Percentiles rank a stretch among this genome's conserved stretches.
Conservation (phyloP, 2,329 filamentous ascomycete species). For the Grosmannia huntii region DNA sequence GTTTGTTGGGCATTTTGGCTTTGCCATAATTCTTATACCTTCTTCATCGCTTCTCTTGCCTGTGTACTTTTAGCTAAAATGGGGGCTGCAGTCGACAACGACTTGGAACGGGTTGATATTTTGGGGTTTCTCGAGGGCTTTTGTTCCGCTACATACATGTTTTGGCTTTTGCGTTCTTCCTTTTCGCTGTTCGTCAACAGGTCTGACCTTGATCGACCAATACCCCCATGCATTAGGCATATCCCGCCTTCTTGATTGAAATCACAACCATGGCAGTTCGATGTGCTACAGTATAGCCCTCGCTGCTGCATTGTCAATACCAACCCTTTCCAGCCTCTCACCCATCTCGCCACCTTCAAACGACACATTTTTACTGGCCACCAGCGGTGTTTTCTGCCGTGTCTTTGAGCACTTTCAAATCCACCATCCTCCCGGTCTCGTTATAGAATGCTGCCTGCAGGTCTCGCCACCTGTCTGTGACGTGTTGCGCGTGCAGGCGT, state of each 20-base stretch:
- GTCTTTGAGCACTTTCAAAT: constrained; percentile 23
- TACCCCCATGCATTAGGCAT: background rate
- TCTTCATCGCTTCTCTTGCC: background rate
- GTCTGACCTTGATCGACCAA: background rate
- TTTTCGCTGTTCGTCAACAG: background rate
- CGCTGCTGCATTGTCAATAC: background rate
- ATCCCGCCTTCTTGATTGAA: background rate
- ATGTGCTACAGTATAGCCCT: background rate
- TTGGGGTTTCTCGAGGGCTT: background rate
- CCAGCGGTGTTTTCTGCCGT: constrained; percentile 16
- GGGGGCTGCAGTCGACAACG: background rate
- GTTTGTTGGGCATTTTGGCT: background rate
- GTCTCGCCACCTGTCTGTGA: constrained; percentile 23
- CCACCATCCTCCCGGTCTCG: constrained; percentile 27
- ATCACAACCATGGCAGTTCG: background rate
- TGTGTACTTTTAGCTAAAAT: background rate
- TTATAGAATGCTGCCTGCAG: constrained; percentile 32
- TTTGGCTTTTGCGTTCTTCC: background rate
- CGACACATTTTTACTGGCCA: background rate
- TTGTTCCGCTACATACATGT: background rate
- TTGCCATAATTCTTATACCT: background rate
- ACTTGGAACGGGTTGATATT: background rate
- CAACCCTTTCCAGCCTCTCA: background rate
- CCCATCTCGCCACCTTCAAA: background rate
- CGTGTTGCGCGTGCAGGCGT: constrained; percentile 17